These are phyloP conservation scores for Helenozyma rhizophorensis DNA, from an alignment of 805 yeast genomes.

Conservation along the genomic window DNA sequence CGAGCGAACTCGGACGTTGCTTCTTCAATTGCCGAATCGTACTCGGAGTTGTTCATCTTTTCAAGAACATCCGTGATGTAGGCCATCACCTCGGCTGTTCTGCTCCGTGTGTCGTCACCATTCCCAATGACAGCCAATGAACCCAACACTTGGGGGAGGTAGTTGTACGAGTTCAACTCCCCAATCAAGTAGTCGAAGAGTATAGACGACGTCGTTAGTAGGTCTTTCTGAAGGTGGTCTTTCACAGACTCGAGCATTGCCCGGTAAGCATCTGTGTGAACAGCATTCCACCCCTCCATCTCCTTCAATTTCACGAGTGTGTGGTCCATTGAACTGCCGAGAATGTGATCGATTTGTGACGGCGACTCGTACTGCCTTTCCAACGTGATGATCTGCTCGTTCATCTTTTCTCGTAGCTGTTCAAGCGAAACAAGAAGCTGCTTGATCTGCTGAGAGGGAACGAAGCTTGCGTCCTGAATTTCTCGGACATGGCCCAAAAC, in stretches of 20 bases:
- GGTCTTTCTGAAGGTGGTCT: conserved; percentile 48
- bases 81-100: conserved; percentile 1
- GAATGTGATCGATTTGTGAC: conserved; percentile 49
- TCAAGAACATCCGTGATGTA: conserved; percentile 4
- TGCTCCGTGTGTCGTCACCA: background rate
- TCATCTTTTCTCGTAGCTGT: conserved; percentile 33
- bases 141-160: conserved; percentile 2
- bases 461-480: too few species aligned
- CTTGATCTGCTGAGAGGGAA: conserved; percentile 2
- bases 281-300: conserved; percentile 51
- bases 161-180: conserved; percentile 18
- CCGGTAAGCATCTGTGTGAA: conserved; percentile 41
- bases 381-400: conserved; percentile 45
- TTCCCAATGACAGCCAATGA: background rate
- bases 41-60: conserved; percentile 20
- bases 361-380: conserved; percentile 47
- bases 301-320: conserved; percentile 46
- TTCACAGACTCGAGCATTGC: conserved; percentile 38
- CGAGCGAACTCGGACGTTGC: conserved; percentile 24
- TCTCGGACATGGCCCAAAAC: conserved; percentile 1
- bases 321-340: conserved; percentile 42
- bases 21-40: conserved; percentile 30
- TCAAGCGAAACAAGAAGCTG: conserved; percentile 13
- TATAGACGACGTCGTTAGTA: conserved; percentile 52
- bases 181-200: conserved; percentile 46